Evolutionary conservation across 768 basidiomycete genomes (phyloP), one percentile per base, ranked within the genome.

Genomic region (Tylopilus plumbeoviolaceoides): DNA sequence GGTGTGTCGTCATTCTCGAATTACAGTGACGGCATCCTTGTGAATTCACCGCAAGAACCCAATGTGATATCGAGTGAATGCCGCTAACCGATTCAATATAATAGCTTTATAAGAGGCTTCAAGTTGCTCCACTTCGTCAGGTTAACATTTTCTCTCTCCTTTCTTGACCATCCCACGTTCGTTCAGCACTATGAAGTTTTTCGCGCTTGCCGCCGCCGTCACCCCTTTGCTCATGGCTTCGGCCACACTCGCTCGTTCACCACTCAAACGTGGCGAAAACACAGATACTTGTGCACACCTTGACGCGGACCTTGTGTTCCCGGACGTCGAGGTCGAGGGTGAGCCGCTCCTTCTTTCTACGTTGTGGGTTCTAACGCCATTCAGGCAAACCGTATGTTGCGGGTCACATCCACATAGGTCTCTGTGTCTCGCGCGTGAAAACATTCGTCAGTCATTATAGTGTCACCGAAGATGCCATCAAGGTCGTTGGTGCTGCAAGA

Each of bases 361-460:
- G 4, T 20, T n/a, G 8, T 30, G 11, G 25, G 4, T 12, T 30
- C 7, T 5, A 43, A 36, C 17, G 10, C 20, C 10, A 20, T 14
- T 31, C 18, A 68, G 67, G 60, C 28, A 60, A 57, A 12, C n/a
- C 55, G 2, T 56, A 61, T 27, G 27, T 55, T 18, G 62, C 63
- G 21, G 68, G 70, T 36, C 65, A 42, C 41, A 54, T 73, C 49
- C 53, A 66, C 23, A 20, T 64, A 14, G 65, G 63, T 40, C 44
- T 71, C 18, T 73, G 72, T 23, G 20, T 64, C 27, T 66, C 72
- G 3, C 58, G 62, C 33, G 57, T 72, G 15, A 44, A 50, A 3
- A 35, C 17, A 6, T 63, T 72, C 44, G 42, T 71, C 39, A 44
- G 59, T 25, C 58, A 59, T 43, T 65, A 63, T 31, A 44, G 47